Conservation (phyloP, 2,329 filamentous ascomycete genomes). For the Fusarium sublunatum region DNA sequence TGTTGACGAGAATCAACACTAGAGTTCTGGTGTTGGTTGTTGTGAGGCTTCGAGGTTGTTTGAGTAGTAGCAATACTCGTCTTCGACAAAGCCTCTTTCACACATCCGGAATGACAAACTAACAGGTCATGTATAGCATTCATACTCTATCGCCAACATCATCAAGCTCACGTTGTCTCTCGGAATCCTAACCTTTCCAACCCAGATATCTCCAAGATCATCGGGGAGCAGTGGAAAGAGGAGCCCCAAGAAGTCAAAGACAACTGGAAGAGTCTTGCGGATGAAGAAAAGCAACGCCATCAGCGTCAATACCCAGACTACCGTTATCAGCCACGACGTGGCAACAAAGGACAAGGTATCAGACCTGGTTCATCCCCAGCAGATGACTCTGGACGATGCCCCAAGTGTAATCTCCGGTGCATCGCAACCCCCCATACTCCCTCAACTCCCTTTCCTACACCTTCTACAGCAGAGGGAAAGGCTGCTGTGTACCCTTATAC, state of each 20-base stretch:
- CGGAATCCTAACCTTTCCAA: constrained; percentile 91
- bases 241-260: constrained; percentile 80
- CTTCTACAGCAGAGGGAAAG: constrained; percentile 47
- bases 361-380: constrained; percentile 51
- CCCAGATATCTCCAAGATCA: constrained; percentile 97
- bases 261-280: constrained; percentile 89
- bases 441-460: constrained; percentile 57
- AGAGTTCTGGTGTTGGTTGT: constrained; percentile 3
- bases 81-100: neutral
- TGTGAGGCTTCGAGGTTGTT: constrained; percentile 6
- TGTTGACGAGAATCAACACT: constrained; percentile 17
- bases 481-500: constrained; percentile 38
- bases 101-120: constrained; percentile 28
- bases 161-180: constrained; percentile 83
- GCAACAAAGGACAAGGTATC: constrained; percentile 51
- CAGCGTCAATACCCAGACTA: constrained; percentile 92
- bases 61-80: constrained; percentile 12
- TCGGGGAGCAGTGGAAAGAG: constrained; percentile 90
- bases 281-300: constrained; percentile 92
- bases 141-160: constrained; percentile 95
- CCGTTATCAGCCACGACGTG: constrained; percentile 87
- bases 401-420: constrained; percentile 77
- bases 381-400: constrained; percentile 69
- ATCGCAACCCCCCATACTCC: constrained; percentile 72
- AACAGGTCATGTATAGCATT: constrained; percentile 73